Conservation (phyloP, 1,284 basidiomycete genomes). For the Rhodotorula sp. region DNA sequence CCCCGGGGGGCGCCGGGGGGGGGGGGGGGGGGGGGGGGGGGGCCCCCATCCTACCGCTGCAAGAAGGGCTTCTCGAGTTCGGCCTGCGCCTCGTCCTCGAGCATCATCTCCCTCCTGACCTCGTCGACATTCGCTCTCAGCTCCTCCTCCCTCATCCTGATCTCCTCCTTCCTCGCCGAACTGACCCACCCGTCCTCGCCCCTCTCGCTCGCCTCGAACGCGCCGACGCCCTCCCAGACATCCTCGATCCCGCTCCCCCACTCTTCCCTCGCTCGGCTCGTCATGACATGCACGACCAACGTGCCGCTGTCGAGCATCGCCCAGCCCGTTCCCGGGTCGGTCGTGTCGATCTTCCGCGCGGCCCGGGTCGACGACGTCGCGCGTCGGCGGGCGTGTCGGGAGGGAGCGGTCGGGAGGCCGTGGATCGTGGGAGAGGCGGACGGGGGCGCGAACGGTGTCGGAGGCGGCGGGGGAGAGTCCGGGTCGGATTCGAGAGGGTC, state of each 20-base stretch:
- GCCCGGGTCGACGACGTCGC: background rate
- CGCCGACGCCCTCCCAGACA: constrained; percentile 33
- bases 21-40: no score
- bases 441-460: constrained; percentile 29
- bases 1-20: no score
- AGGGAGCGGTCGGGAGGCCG: constrained; percentile 26
- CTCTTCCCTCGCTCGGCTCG: constrained; percentile 35
- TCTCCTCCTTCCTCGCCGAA: background rate
- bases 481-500: no score
- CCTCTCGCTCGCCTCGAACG: constrained; percentile 5
- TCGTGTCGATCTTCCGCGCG: background rate
- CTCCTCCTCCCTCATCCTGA: background rate
- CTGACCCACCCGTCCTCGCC: background rate
- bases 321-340: constrained; percentile 39
- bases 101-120: background rate
- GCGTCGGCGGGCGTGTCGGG: constrained; percentile 32
- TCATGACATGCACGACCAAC: constrained; percentile 44
- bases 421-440: constrained; percentile 19
- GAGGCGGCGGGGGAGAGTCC: background rate
- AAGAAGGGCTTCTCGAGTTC: no score
- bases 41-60: no score
- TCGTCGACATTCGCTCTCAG: background rate
- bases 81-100: background rate
- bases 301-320: constrained; percentile 42
- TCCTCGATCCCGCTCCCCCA: constrained; percentile 40